phyloP scores from a whole-genome alignment of 2,329 filamentous ascomycete genomes.

The Coniella vitis region DNA sequence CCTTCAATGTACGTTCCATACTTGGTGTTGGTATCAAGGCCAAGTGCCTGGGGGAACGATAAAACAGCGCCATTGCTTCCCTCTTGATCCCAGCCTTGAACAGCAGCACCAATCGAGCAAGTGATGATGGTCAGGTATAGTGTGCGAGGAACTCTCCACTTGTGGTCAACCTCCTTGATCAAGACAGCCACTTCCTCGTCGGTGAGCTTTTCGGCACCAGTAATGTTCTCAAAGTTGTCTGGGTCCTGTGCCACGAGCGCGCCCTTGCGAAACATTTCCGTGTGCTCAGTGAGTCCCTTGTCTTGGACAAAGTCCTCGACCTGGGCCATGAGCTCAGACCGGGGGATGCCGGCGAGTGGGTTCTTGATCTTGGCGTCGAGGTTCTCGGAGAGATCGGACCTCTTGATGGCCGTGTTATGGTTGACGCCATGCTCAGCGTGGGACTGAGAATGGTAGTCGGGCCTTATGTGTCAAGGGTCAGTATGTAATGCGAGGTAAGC shows the following conservation, averaged over 20 bases:
- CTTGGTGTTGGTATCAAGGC: constrained; percentile 31
- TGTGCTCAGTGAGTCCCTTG: constrained; percentile 38
- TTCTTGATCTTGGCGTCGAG: constrained; percentile 40
- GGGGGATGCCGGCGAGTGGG: constrained; percentile 43
- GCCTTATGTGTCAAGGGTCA: neutral
- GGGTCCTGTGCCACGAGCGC: constrained; percentile 27
- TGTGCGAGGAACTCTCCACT: constrained; percentile 56
- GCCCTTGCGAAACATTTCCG: constrained; percentile 40
- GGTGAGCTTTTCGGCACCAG: constrained; percentile 24
- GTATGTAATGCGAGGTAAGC: too few species aligned
- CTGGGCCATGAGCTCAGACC: constrained; percentile 43
- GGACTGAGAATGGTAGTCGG: constrained; percentile 6
- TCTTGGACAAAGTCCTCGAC: constrained; percentile 47
- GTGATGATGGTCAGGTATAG: constrained; percentile 54
- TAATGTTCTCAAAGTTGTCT: constrained; percentile 38
- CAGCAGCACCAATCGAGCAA: constrained; percentile 46
- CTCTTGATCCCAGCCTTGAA: constrained; percentile 42
- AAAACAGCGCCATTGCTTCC: constrained; percentile 43
- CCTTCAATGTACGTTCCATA: constrained; percentile 51
- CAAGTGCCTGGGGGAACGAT: constrained; percentile 36
- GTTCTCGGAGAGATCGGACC: constrained; percentile 39
- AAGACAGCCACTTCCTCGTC: constrained; percentile 54
- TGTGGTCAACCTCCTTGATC: constrained; percentile 58
- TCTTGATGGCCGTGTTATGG: constrained; percentile 14
- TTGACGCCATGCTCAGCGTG: constrained; percentile 16